Conservation (phyloP, 2,329 filamentous ascomycete genomes). For the Aspergillus bombycis region DNA sequence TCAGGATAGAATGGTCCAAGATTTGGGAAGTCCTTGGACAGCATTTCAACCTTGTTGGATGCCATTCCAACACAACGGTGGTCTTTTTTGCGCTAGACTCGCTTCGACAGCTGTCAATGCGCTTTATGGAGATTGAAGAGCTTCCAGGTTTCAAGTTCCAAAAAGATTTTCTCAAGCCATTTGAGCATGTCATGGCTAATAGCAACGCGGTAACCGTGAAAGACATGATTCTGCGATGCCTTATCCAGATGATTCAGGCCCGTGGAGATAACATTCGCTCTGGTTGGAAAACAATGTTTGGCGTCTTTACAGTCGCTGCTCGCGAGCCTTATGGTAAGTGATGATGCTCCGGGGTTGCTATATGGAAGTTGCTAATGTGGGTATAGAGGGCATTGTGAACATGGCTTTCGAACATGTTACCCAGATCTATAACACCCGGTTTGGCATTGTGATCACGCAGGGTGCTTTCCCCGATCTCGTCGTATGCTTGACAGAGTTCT, state of each 20-base stretch:
- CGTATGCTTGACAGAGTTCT: slow-evolving; percentile 96
- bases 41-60: slow-evolving; percentile 97
- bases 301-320: slow-evolving; percentile 94
- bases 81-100: slow-evolving; percentile 98
- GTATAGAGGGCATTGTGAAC: slow-evolving; percentile 84
- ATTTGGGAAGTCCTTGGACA: slow-evolving; percentile 98
- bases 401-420: slow-evolving; percentile 96
- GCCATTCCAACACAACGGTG: slow-evolving; percentile 92
- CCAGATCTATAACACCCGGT: slow-evolving; percentile 92
- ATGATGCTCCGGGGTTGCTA: not conserved
- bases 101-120: slow-evolving; percentile 92
- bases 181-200: slow-evolving; percentile 96
- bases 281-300: slow-evolving; percentile 99
- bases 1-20: slow-evolving; percentile 96
- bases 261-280: slow-evolving; percentile 95
- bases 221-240: slow-evolving; percentile 92
- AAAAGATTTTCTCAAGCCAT: slow-evolving; percentile 98
- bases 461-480: slow-evolving; percentile 95
- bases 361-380: slow-evolving; percentile 23
- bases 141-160: slow-evolving; percentile 99
- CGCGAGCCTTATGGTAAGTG: slow-evolving; percentile 75
- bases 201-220: slow-evolving; percentile 90
- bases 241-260: slow-evolving; percentile 99
- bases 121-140: slow-evolving; percentile 98
- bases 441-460: slow-evolving; percentile 94